phyloP scores from a whole-genome alignment of 495 filamentous ascomycete species.

The Penicillium silybi region DNA sequence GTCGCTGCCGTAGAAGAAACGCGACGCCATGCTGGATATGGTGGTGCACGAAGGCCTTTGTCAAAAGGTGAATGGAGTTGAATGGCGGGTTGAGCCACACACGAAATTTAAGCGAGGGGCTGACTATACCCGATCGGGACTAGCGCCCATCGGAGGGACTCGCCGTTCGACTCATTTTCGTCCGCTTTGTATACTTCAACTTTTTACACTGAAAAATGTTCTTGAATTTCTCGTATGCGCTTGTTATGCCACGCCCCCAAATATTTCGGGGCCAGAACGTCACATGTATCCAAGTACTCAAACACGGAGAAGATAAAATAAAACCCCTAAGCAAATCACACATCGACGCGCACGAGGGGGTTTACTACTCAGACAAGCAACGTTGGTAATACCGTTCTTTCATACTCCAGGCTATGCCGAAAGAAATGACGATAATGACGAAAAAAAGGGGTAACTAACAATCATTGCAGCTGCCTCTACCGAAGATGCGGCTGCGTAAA shows the following conservation, averaged over 20 bases:
- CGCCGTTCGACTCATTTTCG: not conserved
- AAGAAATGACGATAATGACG: conserved; percentile 14
- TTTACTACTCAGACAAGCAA: conserved; percentile 24
- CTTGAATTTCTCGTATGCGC: not conserved
- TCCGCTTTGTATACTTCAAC: not conserved
- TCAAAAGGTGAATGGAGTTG: conserved; percentile 34
- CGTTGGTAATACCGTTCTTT: conserved; percentile 34
- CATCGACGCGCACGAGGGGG: conserved; percentile 3
- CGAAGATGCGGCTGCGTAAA: conserved; percentile 8
- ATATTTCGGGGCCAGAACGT: not conserved
- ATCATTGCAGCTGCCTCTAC: conserved; percentile 5
- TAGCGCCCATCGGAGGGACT: conserved; percentile 12
- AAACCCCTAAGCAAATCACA: not conserved
- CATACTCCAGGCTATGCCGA: conserved; percentile 45
- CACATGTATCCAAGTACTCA: conserved; percentile 1
- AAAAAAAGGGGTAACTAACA: conserved; percentile 1
- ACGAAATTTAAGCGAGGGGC: conserved; percentile 52
- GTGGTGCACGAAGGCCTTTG: conserved; percentile 25
- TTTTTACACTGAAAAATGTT: not conserved
- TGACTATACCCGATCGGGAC: conserved; percentile 40
- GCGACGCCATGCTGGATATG: conserved; percentile 56
- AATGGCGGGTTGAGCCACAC: conserved; percentile 41
- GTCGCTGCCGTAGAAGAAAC: conserved; percentile 96
- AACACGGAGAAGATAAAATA: not conserved
- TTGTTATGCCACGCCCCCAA: not conserved